Base-by-base conservation (phyloP, 176 grass and related monocot species). In the Oryza meridionalis region DNA sequence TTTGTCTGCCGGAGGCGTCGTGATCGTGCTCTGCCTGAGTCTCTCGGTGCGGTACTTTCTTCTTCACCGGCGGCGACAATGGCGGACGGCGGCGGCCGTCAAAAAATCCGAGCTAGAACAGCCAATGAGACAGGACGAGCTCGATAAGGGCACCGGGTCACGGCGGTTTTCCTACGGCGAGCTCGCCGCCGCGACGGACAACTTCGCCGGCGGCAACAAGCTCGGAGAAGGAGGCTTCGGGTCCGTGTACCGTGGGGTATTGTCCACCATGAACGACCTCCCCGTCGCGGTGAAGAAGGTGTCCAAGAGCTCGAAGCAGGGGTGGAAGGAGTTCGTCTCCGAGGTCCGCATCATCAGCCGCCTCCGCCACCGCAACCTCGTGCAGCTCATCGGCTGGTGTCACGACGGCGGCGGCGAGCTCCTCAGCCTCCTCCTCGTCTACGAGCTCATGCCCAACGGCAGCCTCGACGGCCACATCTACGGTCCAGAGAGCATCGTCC, bases 331-430 rank as follows among this genome's bases (percentile, higher is more conserved):
- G 82, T 92, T 86, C 16, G 76, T 81, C 72, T 55, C 90, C 0
- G 93, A 95, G 87, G 82, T 92, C 50, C 75, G 32, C 29, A 90
- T 88, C 61, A 90, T 92, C n/a, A 85, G 82, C 82, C 81, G 51
- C 0, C 73, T 93, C 47, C 64, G 85, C 25, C 91, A 93, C 51
- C 81, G 88, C 0, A 90, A 93, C 50, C 82, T 93, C 0, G 91
- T 95, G 21, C 87, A 67, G 65, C 82, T 95, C 3, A 31, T 86
- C 24, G 85, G 90, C 31, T 95, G 85, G 90, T 92, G 86, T 65
- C 68, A 90, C 6, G 61, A 65, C 6, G 15, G 65, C 14, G 71
- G 46, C 3, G 79, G 35, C 8, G 67, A 72, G 42, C 68, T 87
- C 10, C n/a, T n/a, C n/a, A n/a, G n/a, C n/a, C n/a, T n/a, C n/a